Base-by-base conservation (phyloP, 1,284 basidiomycete species). In the Hypsizygus ulmarius region DNA sequence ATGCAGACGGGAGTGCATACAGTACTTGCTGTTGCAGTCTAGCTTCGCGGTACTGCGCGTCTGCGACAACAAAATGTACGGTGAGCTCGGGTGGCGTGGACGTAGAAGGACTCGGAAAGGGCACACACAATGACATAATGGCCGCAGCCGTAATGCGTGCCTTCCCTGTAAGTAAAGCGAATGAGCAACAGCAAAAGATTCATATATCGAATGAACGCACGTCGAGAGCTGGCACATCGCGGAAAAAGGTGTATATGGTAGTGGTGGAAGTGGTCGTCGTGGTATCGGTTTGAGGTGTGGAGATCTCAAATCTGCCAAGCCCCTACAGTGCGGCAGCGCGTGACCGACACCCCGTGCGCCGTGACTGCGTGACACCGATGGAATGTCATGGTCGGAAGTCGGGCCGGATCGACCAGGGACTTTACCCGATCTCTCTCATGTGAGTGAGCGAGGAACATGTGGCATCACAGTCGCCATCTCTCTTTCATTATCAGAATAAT, bases 221-320 rank as follows among this genome's bases (percentile, higher is more conserved):
- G 85, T 87, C 62, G 81, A 76, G 53, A 84, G 78, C 60, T 81
- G 79, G 71, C 86, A 89, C 86, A 89, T 88, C 59, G 56, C 49
- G 52, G 45, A 46, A 25, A 25, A 7, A 25, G 21, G 7, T 4
- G 7, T 3, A 25, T 3, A 7, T 25, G 47, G 35, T 25, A 54
- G 48, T 45, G 47, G 45, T 45, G 47, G 45, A 39, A 54, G 50
- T 44, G 47, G 49, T 56, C 50, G 50, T 54, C 51, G 48, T 50
- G 51, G 53, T 59, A 58, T 54, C 37, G 29, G 57, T 52, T 50
- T 46, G 44, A 42, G 40, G 29, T 37, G 9, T 37, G 4, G 3
- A 34, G 33, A 34, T 34, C 12, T 34, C 15, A 3, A n/a, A 16
- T 34, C 15, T 34, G 12, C 33, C 15, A n/a, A n/a, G 12, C 33